phyloP scores from a whole-genome alignment of 139 green algal genomes.

The Auxenochlorella pyrenoidosa region DNA sequence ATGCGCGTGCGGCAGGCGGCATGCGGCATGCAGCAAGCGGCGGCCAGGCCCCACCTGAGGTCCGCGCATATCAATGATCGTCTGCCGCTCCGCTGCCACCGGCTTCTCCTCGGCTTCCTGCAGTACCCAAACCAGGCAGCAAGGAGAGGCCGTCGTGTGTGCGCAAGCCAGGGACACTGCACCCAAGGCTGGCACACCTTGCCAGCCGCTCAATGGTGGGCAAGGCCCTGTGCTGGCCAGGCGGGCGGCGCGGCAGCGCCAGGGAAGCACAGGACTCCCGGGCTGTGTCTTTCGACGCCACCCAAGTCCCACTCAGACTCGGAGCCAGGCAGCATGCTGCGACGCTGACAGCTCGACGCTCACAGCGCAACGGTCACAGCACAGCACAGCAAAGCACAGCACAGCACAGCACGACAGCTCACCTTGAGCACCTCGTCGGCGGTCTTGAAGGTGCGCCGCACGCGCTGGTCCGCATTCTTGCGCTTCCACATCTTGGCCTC shows the following conservation, averaged over 20 bases:
- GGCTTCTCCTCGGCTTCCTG: constrained; percentile 24
- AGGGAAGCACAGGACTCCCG: too few species aligned
- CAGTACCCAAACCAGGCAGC: background rate
- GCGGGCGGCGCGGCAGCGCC: background rate
- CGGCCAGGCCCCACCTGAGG: constrained; percentile 62
- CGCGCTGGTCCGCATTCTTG: constrained; percentile 56
- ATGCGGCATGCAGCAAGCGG: background rate
- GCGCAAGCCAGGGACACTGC: background rate
- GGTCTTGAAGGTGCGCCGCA: constrained; percentile 79
- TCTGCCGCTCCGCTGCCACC: constrained; percentile 31
- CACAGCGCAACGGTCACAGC: too few species aligned
- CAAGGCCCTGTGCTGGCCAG: too few species aligned
- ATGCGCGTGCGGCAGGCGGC: too few species aligned
- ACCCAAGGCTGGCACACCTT: too few species aligned
- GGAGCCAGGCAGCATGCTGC: too few species aligned
- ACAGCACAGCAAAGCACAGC: too few species aligned
- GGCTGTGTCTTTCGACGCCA: too few species aligned
- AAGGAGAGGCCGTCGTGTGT: background rate
- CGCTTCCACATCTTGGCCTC: constrained; percentile 74
- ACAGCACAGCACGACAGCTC: too few species aligned
- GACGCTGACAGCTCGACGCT: too few species aligned
- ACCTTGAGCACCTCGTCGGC: constrained; percentile 84
- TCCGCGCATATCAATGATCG: constrained; percentile 94
- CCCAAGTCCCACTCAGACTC: too few species aligned
- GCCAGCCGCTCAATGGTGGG: too few species aligned